Conservation (phyloP, 108 stramenopile species). For the Fragilaria radians region DNA sequence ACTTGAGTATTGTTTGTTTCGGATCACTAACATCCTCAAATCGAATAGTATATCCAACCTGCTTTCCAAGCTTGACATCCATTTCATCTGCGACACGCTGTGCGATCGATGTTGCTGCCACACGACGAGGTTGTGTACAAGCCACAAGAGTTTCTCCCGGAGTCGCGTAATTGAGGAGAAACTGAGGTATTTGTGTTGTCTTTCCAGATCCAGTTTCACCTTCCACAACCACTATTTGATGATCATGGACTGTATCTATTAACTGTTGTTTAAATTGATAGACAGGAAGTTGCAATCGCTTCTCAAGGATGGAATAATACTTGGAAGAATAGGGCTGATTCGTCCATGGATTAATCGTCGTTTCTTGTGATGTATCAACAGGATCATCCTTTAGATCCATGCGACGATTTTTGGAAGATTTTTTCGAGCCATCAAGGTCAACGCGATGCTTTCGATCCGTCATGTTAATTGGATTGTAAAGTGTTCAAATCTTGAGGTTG, state of each 20-base stretch:
- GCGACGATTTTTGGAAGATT: not conserved
- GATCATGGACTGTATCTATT: slow-evolving; percentile 72
- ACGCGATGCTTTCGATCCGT: not conserved
- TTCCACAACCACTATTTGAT: slow-evolving; percentile 94
- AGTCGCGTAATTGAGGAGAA: slow-evolving; percentile 75
- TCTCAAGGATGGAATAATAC: slow-evolving; percentile 61
- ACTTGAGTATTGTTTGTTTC: slow-evolving; percentile 79
- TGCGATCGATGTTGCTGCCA: slow-evolving; percentile 98
- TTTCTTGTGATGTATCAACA: slow-evolving; percentile 5
- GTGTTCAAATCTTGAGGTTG: too few species aligned
- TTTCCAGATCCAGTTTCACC: slow-evolving; percentile 98
- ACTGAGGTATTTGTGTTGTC: slow-evolving; percentile 94
- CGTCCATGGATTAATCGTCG: slow-evolving; percentile 86
- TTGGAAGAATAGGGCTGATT: slow-evolving; percentile 51
- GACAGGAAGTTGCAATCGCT: slow-evolving; percentile 89
- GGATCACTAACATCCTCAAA: slow-evolving; percentile 92
- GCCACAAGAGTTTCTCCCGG: slow-evolving; percentile 70
- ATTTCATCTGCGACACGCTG: slow-evolving; percentile 98
- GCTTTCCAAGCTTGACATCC: slow-evolving; percentile 92
- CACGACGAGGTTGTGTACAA: slow-evolving; percentile 99
- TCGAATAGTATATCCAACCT: slow-evolving; percentile 99
- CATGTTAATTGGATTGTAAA: too few species aligned
- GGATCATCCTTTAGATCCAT: slow-evolving; percentile 7
- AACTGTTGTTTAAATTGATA: slow-evolving; percentile 92
- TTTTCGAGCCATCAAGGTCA: not conserved